phyloP scores from a whole-genome alignment of 1,284 basidiomycete species.

The Leucoagaricus sp. region DNA sequence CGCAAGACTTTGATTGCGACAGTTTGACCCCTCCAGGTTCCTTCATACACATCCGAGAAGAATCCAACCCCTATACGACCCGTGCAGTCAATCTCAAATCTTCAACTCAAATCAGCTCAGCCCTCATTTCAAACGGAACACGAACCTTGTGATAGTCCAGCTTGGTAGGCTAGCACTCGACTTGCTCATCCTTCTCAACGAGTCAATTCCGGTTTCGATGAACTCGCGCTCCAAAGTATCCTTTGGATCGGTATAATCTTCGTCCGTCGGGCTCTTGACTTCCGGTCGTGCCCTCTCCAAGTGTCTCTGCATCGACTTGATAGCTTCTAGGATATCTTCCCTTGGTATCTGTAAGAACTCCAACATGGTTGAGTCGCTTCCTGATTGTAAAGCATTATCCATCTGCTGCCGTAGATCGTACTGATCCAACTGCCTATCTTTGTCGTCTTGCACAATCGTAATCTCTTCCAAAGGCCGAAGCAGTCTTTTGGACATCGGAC shows the following conservation, averaged over 20 bases:
- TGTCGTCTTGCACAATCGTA: conserved; percentile 25
- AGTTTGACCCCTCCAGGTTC: conserved; percentile 55
- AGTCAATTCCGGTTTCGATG: conserved; percentile 52
- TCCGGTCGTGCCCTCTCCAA: conserved; percentile 20
- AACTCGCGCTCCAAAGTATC: conserved; percentile 36
- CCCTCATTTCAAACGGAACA: conserved; percentile 6
- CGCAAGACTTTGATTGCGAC: conserved; percentile 64
- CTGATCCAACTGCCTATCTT: conserved; percentile 26
- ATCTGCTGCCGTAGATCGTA: conserved; percentile 27
- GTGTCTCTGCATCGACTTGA: conserved; percentile 74
- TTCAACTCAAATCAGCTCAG: conserved; percentile 18
- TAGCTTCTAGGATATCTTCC: conserved; percentile 76
- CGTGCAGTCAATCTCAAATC: conserved; percentile 65
- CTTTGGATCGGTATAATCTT: conserved; percentile 3
- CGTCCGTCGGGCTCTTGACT: background rate
- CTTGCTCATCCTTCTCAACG: conserved; percentile 49
- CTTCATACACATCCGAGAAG: conserved; percentile 71
- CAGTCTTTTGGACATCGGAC: background rate
- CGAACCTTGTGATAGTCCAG: conserved; percentile 71
- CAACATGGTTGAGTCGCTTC: conserved; percentile 62
- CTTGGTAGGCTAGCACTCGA: conserved; percentile 59
- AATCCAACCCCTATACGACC: conserved; percentile 63
- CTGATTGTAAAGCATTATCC: conserved; percentile 25
- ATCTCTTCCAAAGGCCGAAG: conserved; percentile 14
- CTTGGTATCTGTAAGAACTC: conserved; percentile 59